Percentiles rank a stretch among this genome's conserved stretches.
Conservation (phyloP, 2,329 filamentous ascomycete species). For the Zasmidium citrigriseum region DNA sequence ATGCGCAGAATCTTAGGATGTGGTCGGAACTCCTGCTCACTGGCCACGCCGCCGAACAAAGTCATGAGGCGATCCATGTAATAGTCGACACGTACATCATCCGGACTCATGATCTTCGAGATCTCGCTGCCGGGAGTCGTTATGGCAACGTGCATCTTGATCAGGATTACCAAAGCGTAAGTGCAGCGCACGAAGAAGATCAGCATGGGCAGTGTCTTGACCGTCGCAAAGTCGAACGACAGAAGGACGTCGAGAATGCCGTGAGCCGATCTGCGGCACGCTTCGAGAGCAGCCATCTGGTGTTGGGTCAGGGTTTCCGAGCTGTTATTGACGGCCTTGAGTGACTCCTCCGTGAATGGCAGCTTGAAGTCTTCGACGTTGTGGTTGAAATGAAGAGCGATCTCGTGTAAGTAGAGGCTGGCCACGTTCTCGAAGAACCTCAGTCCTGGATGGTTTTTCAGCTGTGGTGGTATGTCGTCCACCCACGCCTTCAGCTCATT, state of each 20-base stretch:
- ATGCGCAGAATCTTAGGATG: constrained; percentile 52
- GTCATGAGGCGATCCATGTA: constrained; percentile 49
- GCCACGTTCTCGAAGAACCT: constrained; percentile 50
- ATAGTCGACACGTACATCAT: constrained; percentile 49
- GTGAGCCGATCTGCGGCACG: constrained; percentile 48
- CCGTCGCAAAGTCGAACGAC: constrained; percentile 46
- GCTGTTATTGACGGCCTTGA: constrained; percentile 42
- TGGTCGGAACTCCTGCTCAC: constrained; percentile 34
- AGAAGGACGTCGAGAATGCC: constrained; percentile 53
- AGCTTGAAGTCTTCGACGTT: constrained; percentile 48
- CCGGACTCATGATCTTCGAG: constrained; percentile 50
- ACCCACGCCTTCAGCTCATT: constrained; percentile 54
- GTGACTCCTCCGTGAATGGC: constrained; percentile 45
- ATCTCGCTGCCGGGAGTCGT: constrained; percentile 51
- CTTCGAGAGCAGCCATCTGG: constrained; percentile 49
- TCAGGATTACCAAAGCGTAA: constrained; percentile 59
- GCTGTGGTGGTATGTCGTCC: constrained; percentile 42
- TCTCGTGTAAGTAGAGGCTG: constrained; percentile 53
- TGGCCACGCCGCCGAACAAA: constrained; percentile 36
- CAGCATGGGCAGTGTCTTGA: constrained; percentile 49
- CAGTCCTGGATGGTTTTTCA: constrained; percentile 36
- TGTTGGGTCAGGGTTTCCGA: constrained; percentile 46
- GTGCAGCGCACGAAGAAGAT: constrained; percentile 52
- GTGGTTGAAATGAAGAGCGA: constrained; percentile 51
- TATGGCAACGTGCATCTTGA: constrained; percentile 61